These are phyloP conservation scores for Lepidium sativum DNA, from an alignment of 345 rosid species.

Conservation along the genomic window DNA sequence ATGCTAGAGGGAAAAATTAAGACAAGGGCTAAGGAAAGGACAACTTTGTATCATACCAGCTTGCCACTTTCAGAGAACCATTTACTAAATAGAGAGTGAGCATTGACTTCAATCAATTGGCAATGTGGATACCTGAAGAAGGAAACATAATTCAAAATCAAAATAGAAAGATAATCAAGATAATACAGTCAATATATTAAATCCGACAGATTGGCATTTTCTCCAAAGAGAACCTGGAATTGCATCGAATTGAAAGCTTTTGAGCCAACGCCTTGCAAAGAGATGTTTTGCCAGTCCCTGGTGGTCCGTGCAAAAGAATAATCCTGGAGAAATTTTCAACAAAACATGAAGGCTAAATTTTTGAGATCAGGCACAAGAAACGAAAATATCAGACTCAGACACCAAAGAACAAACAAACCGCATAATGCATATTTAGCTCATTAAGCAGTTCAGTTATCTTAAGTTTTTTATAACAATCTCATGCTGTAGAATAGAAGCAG, in stretches of 20 bases:
- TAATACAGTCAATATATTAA: not conserved
- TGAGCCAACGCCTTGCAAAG: slow-evolving; percentile 97
- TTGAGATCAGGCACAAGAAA: not conserved
- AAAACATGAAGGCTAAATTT: not conserved
- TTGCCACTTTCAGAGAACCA: slow-evolving; percentile 99
- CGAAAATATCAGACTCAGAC: not conserved
- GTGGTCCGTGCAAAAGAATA: slow-evolving; percentile 95
- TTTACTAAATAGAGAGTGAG: slow-evolving; percentile 96
- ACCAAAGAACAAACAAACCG: not conserved
- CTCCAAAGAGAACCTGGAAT: slow-evolving; percentile 48
- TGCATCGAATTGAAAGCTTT: slow-evolving; percentile 79
- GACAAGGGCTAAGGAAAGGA: not conserved
- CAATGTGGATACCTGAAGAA: slow-evolving; percentile 72
- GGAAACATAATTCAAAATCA: slow-evolving; percentile 11
- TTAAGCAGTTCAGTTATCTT: not conserved
- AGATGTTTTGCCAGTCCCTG: slow-evolving; percentile 98
- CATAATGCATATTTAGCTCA: not conserved
- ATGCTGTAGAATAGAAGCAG: not conserved
- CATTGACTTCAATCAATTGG: slow-evolving; percentile 96
- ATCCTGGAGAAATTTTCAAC: slow-evolving; percentile 45
- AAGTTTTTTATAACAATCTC: not conserved
- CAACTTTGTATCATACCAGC: slow-evolving; percentile 48
- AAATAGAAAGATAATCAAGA: not conserved
- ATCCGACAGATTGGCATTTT: not conserved
- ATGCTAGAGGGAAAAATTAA: slow-evolving; percentile 12